phyloP scores from a whole-genome alignment of 2,329 filamentous ascomycete species.

The Botrytis byssoidea region DNA sequence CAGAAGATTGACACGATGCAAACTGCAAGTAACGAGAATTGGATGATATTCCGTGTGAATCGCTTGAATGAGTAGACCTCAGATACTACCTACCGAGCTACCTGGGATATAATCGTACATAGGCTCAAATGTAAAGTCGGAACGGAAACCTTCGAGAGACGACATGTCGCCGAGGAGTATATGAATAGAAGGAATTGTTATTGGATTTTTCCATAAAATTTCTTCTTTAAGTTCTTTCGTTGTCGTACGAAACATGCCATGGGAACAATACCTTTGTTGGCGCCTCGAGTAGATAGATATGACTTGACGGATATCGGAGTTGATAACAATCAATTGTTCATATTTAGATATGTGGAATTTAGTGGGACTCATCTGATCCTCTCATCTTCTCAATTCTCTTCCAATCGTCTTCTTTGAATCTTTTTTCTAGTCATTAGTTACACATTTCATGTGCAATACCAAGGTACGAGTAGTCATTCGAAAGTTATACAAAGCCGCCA shows the following conservation, averaged over 20 bases:
- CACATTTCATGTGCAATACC: not conserved
- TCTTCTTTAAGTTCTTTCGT: not conserved
- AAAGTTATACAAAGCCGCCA: not conserved
- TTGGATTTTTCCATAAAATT: not conserved
- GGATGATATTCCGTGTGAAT: constrained; percentile 3
- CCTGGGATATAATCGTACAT: not conserved
- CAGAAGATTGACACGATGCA: constrained; percentile 5
- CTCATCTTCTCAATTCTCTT: not conserved
- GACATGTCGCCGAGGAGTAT: not conserved
- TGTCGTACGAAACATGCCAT: not conserved
- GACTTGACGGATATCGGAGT: not conserved
- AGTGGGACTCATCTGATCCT: not conserved
- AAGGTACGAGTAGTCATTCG: not conserved
- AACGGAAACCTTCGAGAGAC: not conserved
- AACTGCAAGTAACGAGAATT: constrained; percentile 13
- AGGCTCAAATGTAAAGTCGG: constrained; percentile 7
- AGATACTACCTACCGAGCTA: not conserved
- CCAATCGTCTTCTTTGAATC: not conserved
- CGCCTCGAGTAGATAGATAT: not conserved
- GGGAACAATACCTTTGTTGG: not conserved
- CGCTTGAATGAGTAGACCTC: not conserved
- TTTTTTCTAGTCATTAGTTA: not conserved
- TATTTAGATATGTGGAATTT: not conserved
- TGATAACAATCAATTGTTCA: not conserved
- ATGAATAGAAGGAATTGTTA: not conserved